Conservation (phyloP, 331 rosid species). For the Telfairia occidentalis region DNA sequence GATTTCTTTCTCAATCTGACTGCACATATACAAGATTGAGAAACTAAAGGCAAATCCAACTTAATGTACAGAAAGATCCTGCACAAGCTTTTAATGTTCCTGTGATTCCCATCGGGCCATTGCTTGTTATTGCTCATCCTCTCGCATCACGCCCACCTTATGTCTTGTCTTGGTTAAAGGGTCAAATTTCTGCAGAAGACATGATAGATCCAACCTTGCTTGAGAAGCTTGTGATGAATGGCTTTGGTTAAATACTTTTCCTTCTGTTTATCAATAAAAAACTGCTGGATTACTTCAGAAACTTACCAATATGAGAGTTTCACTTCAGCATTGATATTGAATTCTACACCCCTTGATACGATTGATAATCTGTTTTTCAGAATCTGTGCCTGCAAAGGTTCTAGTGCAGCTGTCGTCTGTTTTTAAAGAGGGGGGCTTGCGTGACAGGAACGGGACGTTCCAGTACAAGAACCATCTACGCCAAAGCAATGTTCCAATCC, state of each 20-base stretch:
- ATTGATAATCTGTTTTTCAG: slow-evolving; percentile 26
- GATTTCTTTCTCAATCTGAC: not conserved
- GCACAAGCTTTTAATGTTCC: slow-evolving; percentile 58
- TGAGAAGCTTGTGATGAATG: slow-evolving; percentile 63
- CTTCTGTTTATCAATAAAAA: not conserved
- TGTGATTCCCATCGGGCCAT: slow-evolving; percentile 60
- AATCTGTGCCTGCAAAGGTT: slow-evolving; percentile 74
- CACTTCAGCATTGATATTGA: not conserved
- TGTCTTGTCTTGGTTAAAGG: slow-evolving; percentile 52
- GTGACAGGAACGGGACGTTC: slow-evolving; percentile 57
- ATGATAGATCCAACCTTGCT: slow-evolving; percentile 59
- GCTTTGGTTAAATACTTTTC: slow-evolving; percentile 42
- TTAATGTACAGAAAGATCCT: slow-evolving; percentile 53
- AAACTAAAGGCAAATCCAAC: slow-evolving; percentile 1
- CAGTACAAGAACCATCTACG: slow-evolving; percentile 55
- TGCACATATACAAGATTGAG: not conserved
- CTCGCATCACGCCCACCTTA: slow-evolving; percentile 44
- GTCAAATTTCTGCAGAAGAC: slow-evolving; percentile 59
- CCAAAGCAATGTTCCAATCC: slow-evolving; percentile 56
- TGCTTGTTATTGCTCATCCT: slow-evolving; percentile 45
- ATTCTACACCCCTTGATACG: not conserved
- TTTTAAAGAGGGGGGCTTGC: slow-evolving; percentile 56
- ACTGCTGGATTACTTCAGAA: not conserved
- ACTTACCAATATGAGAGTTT: not conserved
- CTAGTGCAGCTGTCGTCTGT: slow-evolving; percentile 60